Evolutionary conservation across 2,329 filamentous ascomycete genomes (phyloP), one percentile per base, ranked within the genome.

Genomic region (Colletotrichum sp.): DNA sequence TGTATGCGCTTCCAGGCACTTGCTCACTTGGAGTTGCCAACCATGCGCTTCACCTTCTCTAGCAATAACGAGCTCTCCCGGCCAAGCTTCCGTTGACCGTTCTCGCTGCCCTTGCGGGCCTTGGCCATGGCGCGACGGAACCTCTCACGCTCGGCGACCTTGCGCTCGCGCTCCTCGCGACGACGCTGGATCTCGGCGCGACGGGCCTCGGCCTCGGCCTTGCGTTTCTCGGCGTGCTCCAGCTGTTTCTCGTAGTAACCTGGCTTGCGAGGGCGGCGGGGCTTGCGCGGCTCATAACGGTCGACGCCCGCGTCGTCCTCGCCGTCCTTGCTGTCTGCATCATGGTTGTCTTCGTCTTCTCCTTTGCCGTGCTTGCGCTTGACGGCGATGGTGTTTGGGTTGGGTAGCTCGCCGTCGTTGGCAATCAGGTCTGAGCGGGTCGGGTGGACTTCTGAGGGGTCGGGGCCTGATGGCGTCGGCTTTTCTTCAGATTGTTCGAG

Each of bases 41-140:
- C 90, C 84, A 98, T 87, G 82, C 89, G 92, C 88, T 93, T 93
- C 39, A 96, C 93, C 85, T 93, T 95, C 81, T 95, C 94, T 72
- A 98, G 86, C 80, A 98, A 80, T 48, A 96, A 89, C 39, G 90
- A 90, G 80, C 95, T 96, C 87, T 98, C 95, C 76, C 95, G 90
- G 3, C 96, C 96, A 64, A 98, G 84, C 86, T 95, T 96, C 83
- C 94, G 91, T 86, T 94, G 93, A 13, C 95, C 95, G 82, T 94
- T 91, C 79, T 87, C 83, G 78, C 81, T 85, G 32, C 92, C 92
- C 83, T 94, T 92, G 43, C 93, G 92, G 68, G 96, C 95, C 83
- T 93, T 94, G 78, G 94, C 93, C 83, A 95, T 91, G 78, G 93
- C 92, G 79, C 90, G 92, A 75, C 92, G 90, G 80, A 93, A 91